These are phyloP conservation scores for Yamadazyma blattariae DNA, from an alignment of 1,139 yeast species.

Conservation along the genomic window DNA sequence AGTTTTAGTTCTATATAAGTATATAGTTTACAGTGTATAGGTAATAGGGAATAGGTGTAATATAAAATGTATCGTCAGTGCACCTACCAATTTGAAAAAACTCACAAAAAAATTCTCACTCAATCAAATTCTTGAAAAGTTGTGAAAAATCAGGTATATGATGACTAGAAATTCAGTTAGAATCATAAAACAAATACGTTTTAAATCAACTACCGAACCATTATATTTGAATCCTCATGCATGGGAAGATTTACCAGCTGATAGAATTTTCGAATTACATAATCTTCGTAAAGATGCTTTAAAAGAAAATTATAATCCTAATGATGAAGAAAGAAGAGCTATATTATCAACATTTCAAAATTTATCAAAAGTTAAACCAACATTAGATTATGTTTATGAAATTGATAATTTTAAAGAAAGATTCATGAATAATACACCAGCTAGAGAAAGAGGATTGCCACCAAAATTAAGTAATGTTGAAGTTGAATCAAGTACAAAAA, in stretches of 20 bases:
- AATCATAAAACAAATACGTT: constrained; percentile 7
- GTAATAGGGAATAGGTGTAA: background rate
- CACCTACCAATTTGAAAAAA: no score
- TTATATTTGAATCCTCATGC: constrained; percentile 56
- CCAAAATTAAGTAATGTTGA: constrained; percentile 39
- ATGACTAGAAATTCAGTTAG: constrained; percentile 1
- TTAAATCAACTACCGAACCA: constrained; percentile 13
- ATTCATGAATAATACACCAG: constrained; percentile 44
- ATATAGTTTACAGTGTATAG: background rate
- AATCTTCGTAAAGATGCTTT: constrained; percentile 53
- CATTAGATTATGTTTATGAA: constrained; percentile 42
- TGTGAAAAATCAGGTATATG: background rate
- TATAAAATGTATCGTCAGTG: background rate
- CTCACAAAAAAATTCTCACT: constrained; percentile 5
- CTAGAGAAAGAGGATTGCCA: constrained; percentile 36
- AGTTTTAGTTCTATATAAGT: no score
- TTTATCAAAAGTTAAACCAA: constrained; percentile 31
- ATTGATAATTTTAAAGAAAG: constrained; percentile 46
- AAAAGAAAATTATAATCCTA: constrained; percentile 57
- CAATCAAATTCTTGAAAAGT: background rate
- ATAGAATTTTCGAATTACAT: constrained; percentile 58
- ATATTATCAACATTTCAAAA: constrained; percentile 41
- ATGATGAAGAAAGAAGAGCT: constrained; percentile 47
- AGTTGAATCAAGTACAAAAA: constrained; percentile 36
- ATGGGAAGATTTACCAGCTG: constrained; percentile 69